Base-by-base conservation (phyloP, 352 stramenopile genomes). In the Aphanomyces cochlioides region DNA sequence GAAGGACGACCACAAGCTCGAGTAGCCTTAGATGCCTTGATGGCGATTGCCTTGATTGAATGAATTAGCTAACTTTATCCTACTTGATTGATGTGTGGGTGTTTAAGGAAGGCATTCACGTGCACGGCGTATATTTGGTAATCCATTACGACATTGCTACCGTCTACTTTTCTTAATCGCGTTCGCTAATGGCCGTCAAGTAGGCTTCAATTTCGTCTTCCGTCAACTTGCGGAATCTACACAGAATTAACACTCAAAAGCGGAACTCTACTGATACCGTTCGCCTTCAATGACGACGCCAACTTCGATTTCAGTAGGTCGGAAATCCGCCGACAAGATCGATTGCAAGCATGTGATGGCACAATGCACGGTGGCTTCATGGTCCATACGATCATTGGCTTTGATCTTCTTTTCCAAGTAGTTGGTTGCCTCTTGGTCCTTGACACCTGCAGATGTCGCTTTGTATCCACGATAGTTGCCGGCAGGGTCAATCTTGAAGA, bases 381-480 rank as follows among this genome's bases (percentile, higher is more conserved):
- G 79, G 75, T 96, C 87, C 85, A 98, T 98, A 40, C 67, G 71
- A n/a, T 81, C 67, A 75, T 96, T 93, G 60, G 85, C 83, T 80
- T 96, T 95, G 36, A 98, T 89, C 81, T 98, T 97, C 81, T 99
- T 99, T 82, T 99, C 97, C 53, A 99, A 86, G 84, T 98, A 98
- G 79, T 99, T 99, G 72, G 98, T 96, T 38, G 97, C 97, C 81
- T 99, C 97, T 82, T 99, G 96, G 74, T 99, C 95, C 84, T 99
- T 99, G 13, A 90, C 80, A 19, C 97, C 97, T 1, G 92, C 87
- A 7, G 96, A 90, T 5, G 94, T 96, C 45, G 94, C 97, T 77
- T 91, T 93, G 84, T 93, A 93, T 47, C 97, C 96, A 74, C 98
- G 93, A 74, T 94, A 99, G 78, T 99, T 95, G n/a, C 97, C 97